Conservation (phyloP, 2,329 filamentous ascomycete genomes). For the Xylaria sp. region DNA sequence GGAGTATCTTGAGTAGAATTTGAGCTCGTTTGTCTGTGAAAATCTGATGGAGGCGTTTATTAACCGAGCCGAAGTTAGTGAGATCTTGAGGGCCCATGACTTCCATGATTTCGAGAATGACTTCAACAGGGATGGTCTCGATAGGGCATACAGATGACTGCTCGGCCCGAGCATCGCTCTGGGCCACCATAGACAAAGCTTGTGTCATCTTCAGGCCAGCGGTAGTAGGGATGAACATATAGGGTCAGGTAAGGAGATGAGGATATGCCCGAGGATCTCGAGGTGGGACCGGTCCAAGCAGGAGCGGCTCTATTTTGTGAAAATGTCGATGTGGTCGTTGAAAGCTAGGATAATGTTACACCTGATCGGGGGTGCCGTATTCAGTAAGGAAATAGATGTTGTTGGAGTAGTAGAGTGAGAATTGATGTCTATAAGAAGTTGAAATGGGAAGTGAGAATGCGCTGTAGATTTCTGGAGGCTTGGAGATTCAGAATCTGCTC, state of each 20-base stretch:
- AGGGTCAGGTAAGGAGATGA: not conserved
- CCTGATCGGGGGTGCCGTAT: not conserved
- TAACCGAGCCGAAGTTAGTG: slow-evolving; percentile 54
- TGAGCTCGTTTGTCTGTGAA: slow-evolving; percentile 55
- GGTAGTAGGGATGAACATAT: not conserved
- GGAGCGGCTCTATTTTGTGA: not conserved
- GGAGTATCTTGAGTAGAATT: slow-evolving; percentile 58
- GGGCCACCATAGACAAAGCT: not conserved
- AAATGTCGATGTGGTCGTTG: not conserved
- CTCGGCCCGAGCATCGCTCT: slow-evolving; percentile 20
- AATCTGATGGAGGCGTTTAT: slow-evolving; percentile 54
- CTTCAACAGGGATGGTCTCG: slow-evolving; percentile 56
- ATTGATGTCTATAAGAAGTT: not conserved
- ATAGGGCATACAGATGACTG: slow-evolving; percentile 17
- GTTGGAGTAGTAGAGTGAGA: not conserved
- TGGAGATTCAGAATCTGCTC: not conserved
- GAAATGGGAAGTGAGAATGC: not conserved
- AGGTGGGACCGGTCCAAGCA: not conserved
- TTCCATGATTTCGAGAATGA: slow-evolving; percentile 61
- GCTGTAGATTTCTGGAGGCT: not conserved
- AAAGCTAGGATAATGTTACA: not conserved
- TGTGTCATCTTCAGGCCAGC: slow-evolving; percentile 17
- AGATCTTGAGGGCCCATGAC: slow-evolving; percentile 57
- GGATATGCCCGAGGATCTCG: not conserved
- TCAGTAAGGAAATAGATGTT: not conserved